Evolutionary conservation across 1,284 basidiomycete genomes (phyloP).

Genomic region (Entoloma clypeatum): DNA sequence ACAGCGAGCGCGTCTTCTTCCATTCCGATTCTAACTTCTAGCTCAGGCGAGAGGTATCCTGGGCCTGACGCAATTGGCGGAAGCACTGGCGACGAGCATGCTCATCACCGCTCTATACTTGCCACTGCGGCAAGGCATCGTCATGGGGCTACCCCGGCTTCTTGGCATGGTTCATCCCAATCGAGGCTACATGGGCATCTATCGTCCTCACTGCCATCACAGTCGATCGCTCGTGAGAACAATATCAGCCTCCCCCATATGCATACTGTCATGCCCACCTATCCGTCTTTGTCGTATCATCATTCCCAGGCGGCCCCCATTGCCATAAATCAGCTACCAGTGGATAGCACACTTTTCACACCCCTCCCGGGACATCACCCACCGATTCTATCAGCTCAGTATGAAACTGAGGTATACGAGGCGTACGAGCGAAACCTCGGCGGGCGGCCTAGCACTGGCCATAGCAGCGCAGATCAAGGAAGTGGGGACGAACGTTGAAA

Average conservation of each 20-base stretch:
- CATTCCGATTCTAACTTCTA: too few species aligned
- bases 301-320: conserved; percentile 21
- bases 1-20: too few species aligned
- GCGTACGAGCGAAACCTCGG: conserved; percentile 35
- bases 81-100: conserved; percentile 28
- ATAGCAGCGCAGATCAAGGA: conserved; percentile 33
- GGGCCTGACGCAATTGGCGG: conserved; percentile 32
- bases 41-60: conserved; percentile 27
- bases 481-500: conserved; percentile 34
- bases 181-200: conserved; percentile 17
- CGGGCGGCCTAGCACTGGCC: conserved; percentile 34
- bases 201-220: conserved; percentile 23
- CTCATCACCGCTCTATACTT: conserved; percentile 30
- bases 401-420: too few species aligned
- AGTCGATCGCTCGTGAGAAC: conserved; percentile 16
- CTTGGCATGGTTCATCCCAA: conserved; percentile 31
- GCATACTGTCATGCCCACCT: conserved; percentile 17
- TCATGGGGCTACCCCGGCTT: conserved; percentile 28
- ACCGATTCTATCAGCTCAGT: conserved; percentile 28
- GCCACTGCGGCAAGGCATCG: conserved; percentile 24
- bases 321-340: conserved; percentile 33
- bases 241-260: conserved; percentile 21
- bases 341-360: conserved; percentile 43
- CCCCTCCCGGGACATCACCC: conserved; percentile 38
- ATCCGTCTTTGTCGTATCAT: conserved; percentile 9